Evolutionary conservation across 208 protist species (phyloP), one percentile per base, ranked within the genome.

Genomic region (Histomonas meleagridis): DNA sequence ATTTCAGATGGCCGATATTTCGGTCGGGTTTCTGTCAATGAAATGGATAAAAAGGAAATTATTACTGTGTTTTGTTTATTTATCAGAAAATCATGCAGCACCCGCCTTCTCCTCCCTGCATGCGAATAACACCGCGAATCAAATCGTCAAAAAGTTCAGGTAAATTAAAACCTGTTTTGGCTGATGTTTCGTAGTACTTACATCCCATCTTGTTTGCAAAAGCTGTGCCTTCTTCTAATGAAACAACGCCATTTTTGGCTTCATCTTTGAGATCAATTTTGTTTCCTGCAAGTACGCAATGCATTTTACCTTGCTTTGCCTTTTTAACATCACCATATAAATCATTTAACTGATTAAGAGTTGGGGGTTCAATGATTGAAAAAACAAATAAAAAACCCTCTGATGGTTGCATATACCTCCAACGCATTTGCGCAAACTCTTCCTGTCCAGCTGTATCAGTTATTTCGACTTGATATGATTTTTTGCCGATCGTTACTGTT

Each of bases 401-500:
- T 72, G 32, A 26, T 72, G 32, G 32, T 43, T 32, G 32, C 16
- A 72, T 72, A 43, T 72, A 72, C 21, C 32, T 26, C 65, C 32
- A 43, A 10, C 65, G 14, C 65, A 72, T 72, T 43, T 72, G 65
- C 5, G 16, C 40, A 40, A 72, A 72, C 65, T 91, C 86, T 40
- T 91, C 86, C 26, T 91, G 86, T n/a, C 86, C 86, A 12, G 86
- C 86, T 26, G 86, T 91, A 69, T 91, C 86, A 43, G 69, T 69
- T 10, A 91, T 91, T 9, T 91, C 46, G 12, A 40, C 2, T n/a
- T 16, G 9, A 4, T 55, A 55, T 26, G 23, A 32, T 51, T 69
- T 69, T 28, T 5, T 10, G 9, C 69, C 86, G 21, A 69, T 46
- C 16, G 46, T 53, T 9, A 91, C 5, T 69, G 62, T 28, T 46